Percentiles rank a stretch among this genome's conserved stretches.
Evolutionary conservation across 306 rosid species (phyloP).

Genomic region (Leucaena leucocephala): DNA sequence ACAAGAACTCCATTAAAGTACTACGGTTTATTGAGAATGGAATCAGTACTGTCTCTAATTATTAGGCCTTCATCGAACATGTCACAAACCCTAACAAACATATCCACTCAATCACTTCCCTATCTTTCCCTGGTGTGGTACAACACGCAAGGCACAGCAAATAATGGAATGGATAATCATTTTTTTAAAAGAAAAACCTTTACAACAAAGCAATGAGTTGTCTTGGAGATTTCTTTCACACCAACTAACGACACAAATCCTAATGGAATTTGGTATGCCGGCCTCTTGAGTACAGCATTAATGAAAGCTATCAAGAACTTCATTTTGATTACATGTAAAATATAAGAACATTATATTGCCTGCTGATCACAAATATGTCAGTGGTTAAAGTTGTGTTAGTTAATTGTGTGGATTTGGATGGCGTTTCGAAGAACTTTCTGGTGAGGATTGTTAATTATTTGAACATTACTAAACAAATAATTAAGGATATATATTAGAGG

Average conservation of each 20-base stretch:
- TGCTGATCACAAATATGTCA: neutral
- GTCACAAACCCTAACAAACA: constrained; percentile 35
- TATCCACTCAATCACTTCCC: constrained; percentile 7
- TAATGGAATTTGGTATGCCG: constrained; percentile 34
- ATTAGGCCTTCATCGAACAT: neutral
- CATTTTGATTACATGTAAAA: neutral
- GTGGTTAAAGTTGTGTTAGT: neutral
- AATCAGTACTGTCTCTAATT: constrained; percentile 10
- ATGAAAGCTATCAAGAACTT: neutral
- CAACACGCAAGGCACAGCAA: neutral
- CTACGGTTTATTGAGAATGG: neutral
- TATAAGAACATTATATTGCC: neutral
- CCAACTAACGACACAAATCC: constrained; percentile 8
- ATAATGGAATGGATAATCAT: constrained; percentile 14
- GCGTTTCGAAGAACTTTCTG: neutral
- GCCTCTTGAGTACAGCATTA: neutral
- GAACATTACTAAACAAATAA: neutral
- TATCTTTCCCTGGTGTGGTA: neutral
- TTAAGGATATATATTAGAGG: neutral
- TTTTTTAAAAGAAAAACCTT: neutral
- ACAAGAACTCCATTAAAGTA: no score
- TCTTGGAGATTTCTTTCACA: constrained; percentile 24
- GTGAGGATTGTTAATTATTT: neutral
- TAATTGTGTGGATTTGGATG: neutral
- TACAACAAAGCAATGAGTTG: constrained; percentile 36